A percentile compares a stretch with the other conserved stretches of the same genome.
phyloP scores from a whole-genome alignment of 345 rosid genomes.

The Gossypium sturtianum region DNA sequence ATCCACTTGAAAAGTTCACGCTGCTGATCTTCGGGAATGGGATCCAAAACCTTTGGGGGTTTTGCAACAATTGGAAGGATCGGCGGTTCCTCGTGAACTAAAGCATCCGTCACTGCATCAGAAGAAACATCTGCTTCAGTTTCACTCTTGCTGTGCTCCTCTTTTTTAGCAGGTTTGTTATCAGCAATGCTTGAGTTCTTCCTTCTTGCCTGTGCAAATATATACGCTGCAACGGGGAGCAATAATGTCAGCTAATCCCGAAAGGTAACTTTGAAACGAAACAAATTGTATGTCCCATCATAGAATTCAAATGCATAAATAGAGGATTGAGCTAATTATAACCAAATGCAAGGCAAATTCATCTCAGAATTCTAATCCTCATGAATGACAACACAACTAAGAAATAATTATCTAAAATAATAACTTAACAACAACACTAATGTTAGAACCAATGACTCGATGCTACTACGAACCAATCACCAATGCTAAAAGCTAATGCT shows the following conservation, averaged over 20 bases:
- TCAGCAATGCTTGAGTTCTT: constrained; percentile 23
- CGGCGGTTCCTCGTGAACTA: constrained; percentile 18
- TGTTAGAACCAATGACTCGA: not conserved
- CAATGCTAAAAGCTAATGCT: not conserved
- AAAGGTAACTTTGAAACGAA: not conserved
- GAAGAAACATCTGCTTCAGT: constrained; percentile 21
- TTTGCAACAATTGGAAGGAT: constrained; percentile 22
- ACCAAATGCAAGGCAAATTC: not conserved
- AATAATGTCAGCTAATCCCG: constrained; percentile 1
- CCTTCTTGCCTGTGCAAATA: constrained; percentile 48
- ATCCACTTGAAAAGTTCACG: constrained; percentile 69
- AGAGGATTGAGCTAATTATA: not conserved
- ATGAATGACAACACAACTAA: not conserved
- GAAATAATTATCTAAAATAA: not conserved
- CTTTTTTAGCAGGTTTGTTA: constrained; percentile 24
- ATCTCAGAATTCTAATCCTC: not conserved
- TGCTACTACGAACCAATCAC: not conserved
- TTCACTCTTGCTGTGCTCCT: constrained; percentile 20
- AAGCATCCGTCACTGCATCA: constrained; percentile 14
- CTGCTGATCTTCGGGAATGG: constrained; percentile 63
- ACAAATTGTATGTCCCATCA: not conserved
- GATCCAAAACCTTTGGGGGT: constrained; percentile 35
- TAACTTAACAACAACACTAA: not conserved
- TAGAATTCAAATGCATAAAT: not conserved
- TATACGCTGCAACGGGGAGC: constrained; percentile 45